These are phyloP conservation scores for Ophiostoma tasmaniense DNA, from an alignment of 2,329 filamentous ascomycete species.

Conservation along the genomic window DNA sequence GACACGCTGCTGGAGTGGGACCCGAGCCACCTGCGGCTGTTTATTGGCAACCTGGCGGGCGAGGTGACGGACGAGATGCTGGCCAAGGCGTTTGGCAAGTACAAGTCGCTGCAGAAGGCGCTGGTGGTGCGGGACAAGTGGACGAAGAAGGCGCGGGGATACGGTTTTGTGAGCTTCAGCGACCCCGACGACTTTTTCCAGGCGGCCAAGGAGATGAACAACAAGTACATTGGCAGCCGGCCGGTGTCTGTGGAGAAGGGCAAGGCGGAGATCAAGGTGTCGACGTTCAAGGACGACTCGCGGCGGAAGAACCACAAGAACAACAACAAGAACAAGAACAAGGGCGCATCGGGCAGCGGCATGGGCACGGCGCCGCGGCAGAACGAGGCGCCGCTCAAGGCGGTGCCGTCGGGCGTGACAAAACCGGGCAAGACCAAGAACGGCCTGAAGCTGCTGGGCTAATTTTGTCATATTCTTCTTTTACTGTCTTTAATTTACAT, in stretches of 20 bases:
- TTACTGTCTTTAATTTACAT: neutral
- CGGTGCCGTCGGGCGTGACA: constrained; percentile 44
- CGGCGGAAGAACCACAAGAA: constrained; percentile 28
- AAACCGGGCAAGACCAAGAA: constrained; percentile 62
- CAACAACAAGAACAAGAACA: constrained; percentile 33
- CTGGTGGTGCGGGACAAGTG: constrained; percentile 92
- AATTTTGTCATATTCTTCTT: neutral
- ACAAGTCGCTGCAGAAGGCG: constrained; percentile 82
- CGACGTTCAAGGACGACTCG: constrained; percentile 53
- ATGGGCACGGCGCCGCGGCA: constrained; percentile 25
- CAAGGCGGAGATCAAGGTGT: constrained; percentile 81
- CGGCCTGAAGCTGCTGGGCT: constrained; percentile 50
- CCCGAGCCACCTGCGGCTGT: constrained; percentile 84
- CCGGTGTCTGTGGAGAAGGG: constrained; percentile 80
- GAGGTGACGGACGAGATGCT: constrained; percentile 96
- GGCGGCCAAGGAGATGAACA: constrained; percentile 95
- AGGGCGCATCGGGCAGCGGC: constrained; percentile 24
- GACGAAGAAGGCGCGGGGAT: constrained; percentile 92
- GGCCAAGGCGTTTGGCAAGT: constrained; percentile 85
- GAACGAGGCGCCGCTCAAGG: constrained; percentile 45
- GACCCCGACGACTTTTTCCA: constrained; percentile 95
- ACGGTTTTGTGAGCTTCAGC: constrained; percentile 91
- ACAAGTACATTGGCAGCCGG: constrained; percentile 97
- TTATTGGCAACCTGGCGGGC: constrained; percentile 92
- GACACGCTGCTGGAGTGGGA: constrained; percentile 89